A percentile compares a stretch with the other conserved stretches of the same genome.
phyloP scores from a whole-genome alignment of 306 rosid genomes.

The Hippophae rhamnoides region DNA sequence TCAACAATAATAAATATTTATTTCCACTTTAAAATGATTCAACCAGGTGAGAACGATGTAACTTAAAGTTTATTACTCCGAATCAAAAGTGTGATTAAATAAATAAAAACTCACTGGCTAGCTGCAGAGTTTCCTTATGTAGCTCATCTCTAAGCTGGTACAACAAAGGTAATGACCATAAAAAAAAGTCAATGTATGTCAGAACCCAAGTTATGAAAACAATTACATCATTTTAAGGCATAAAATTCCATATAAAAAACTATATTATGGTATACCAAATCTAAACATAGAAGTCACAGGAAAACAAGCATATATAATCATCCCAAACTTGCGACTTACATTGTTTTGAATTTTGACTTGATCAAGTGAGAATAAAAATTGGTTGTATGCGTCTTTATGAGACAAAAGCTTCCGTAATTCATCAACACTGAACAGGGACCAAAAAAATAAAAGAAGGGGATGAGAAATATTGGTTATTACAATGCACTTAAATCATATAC shows the following conservation, averaged over 20 bases:
- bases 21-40: conserved; percentile 13
- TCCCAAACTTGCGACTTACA: conserved; percentile 38
- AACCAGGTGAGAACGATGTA: conserved; percentile 1
- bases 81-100: not conserved
- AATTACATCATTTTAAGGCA: not conserved
- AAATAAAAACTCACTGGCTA: conserved; percentile 58
- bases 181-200: not conserved
- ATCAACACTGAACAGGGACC: conserved; percentile 42
- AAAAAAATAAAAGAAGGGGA: not conserved
- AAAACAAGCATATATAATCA: no score
- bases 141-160: conserved; percentile 56
- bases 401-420: conserved; percentile 74
- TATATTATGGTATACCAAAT: no score
- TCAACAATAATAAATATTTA: conserved; percentile 11
- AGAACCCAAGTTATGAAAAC: not conserved
- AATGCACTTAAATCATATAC: not conserved
- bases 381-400: conserved; percentile 73
- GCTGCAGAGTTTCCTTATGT: conserved; percentile 64
- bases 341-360: conserved; percentile 71
- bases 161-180: not conserved
- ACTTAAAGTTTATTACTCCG: conserved; percentile 1
- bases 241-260: no score
- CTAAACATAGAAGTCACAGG: no score
- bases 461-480: not conserved
- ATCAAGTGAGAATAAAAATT: conserved; percentile 61